phyloP scores from a whole-genome alignment of 805 yeast species.

The Ogataea thermomethanolica region DNA sequence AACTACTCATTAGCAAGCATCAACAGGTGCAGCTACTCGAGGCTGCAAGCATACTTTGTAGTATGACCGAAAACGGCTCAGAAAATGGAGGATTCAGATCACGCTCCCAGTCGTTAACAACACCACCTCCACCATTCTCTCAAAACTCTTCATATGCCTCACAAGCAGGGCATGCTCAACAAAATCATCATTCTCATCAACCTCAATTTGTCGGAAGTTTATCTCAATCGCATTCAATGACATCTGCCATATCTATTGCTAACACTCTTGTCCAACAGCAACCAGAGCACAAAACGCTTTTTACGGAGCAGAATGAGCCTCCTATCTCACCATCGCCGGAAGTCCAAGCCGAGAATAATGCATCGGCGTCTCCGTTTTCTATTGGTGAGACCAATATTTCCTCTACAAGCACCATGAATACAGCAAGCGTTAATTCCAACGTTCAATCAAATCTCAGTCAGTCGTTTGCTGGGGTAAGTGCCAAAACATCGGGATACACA shows the following conservation, averaged over 20 bases:
- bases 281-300: not conserved
- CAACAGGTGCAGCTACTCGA: constrained; percentile 83
- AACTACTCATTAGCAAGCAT: constrained; percentile 76
- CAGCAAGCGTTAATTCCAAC: constrained; percentile 2
- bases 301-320: not conserved
- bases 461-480: not conserved
- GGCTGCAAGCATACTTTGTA: constrained; percentile 73
- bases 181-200: not conserved
- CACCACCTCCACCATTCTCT: constrained; percentile 15
- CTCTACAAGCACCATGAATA: constrained; percentile 15
- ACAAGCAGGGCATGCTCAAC: not conserved
- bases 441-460: not conserved
- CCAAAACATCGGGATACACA: constrained; percentile 14
- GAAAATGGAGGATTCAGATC: constrained; percentile 16
- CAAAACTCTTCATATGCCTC: not conserved
- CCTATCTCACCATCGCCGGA: constrained; percentile 17
- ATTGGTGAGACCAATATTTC: constrained; percentile 21
- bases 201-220: not conserved
- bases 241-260: constrained; percentile 1
- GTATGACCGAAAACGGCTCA: constrained; percentile 52
- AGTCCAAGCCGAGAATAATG: constrained; percentile 9
- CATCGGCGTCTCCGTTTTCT: constrained; percentile 17
- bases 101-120: constrained; percentile 19
- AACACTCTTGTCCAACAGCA: not conserved
- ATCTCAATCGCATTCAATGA: constrained; percentile 1